These are phyloP conservation scores for Rheum nobile DNA, from an alignment of 148 eudicot species.

Conservation along the genomic window DNA sequence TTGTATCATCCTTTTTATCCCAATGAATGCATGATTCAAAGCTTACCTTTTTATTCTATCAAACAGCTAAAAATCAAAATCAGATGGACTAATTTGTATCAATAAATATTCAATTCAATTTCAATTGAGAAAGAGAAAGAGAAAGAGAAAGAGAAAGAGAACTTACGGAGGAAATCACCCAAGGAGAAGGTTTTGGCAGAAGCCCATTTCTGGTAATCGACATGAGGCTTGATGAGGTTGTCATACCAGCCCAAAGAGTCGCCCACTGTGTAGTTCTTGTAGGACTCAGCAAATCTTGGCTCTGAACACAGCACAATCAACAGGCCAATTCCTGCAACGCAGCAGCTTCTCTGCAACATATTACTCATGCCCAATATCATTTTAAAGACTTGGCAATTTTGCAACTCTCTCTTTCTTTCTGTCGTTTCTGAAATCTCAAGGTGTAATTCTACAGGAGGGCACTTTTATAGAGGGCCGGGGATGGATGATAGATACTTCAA, in stretches of 20 bases:
- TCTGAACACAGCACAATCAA: conserved; percentile 18
- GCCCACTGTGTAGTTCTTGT: conserved; percentile 90
- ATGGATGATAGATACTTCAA: neutral
- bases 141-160: neutral
- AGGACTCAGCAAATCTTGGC: conserved; percentile 43
- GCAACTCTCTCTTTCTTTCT: neutral
- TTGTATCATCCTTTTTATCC: no score
- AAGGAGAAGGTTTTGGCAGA: conserved; percentile 50
- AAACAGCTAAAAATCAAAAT: neutral
- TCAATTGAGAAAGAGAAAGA: no score
- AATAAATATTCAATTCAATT: no score
- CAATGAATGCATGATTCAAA: no score
- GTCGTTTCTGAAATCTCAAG: neutral
- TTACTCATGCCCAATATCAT: neutral
- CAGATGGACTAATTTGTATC: neutral
- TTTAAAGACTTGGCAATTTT: neutral
- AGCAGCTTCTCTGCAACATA: neutral
- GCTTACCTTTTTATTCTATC: no score
- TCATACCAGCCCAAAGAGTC: conserved; percentile 83
- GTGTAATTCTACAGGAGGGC: neutral
- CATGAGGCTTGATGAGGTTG: conserved; percentile 34
- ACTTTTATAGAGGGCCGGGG: neutral
- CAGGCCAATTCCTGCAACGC: neutral
- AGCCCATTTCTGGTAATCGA: conserved; percentile 74
- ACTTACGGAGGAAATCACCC: conserved; percentile 94